Conservation (phyloP, 2,329 filamentous ascomycete species). For the Botryotinia narcissicola region DNA sequence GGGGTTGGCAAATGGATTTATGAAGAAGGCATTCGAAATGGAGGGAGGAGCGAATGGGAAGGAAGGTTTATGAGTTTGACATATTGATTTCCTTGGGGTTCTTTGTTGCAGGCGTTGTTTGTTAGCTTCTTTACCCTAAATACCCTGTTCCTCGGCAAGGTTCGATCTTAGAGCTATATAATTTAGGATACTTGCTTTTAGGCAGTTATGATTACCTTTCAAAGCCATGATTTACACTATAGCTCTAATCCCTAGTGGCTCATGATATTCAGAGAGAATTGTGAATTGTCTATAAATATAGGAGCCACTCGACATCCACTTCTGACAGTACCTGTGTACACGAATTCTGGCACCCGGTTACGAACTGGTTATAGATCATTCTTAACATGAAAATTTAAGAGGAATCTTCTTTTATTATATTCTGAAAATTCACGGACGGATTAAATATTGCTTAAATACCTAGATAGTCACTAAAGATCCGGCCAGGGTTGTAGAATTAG, state of each 20-base stretch:
- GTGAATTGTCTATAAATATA: neutral
- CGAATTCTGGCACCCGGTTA: rapidly evolving
- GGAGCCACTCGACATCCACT: neutral
- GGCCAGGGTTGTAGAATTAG: neutral
- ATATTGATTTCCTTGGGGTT: neutral
- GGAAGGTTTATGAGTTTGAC: slow-evolving; percentile 7
- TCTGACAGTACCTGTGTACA: neutral
- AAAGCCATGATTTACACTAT: neutral
- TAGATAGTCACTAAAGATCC: neutral
- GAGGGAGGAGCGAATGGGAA: neutral
- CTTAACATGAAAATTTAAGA: neutral
- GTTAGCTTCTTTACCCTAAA: neutral
- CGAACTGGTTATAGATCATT: rapidly evolving
- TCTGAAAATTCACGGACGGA: rapidly evolving
- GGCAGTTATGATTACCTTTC: neutral
- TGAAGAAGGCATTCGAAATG: neutral
- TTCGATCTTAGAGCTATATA: neutral
- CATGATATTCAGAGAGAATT: neutral
- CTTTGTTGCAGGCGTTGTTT: neutral
- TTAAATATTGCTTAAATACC: neutral
- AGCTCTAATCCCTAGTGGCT: neutral
- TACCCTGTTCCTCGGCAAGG: neutral
- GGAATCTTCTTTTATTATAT: neutral
- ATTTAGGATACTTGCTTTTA: neutral
- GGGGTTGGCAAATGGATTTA: neutral